Conservation (phyloP, 2,329 filamentous ascomycete genomes). For the Capronia americana region DNA sequence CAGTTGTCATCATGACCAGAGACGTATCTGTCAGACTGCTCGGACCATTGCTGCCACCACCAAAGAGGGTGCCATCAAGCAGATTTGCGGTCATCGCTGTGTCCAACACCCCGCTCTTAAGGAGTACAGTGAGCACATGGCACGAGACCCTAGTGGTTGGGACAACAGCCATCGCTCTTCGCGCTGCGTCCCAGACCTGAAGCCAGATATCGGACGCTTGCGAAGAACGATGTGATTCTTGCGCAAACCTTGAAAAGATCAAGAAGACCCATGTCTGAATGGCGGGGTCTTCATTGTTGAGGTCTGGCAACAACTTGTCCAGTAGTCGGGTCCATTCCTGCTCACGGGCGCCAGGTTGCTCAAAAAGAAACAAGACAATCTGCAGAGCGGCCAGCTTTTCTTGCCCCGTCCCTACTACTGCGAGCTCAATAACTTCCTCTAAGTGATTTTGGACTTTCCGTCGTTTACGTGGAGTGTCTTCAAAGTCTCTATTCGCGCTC, state of each 20-base stretch:
- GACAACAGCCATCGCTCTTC: constrained; percentile 25
- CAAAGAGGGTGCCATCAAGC: constrained; percentile 31
- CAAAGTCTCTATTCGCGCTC: not conserved
- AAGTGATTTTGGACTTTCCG: constrained; percentile 26
- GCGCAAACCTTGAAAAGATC: constrained; percentile 24
- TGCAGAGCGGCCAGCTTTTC: constrained; percentile 32
- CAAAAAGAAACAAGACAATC: constrained; percentile 32
- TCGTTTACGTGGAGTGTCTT: constrained; percentile 32
- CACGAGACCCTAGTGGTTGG: constrained; percentile 32
- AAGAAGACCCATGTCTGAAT: constrained; percentile 33
- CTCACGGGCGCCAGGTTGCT: constrained; percentile 21
- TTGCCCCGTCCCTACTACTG: constrained; percentile 20
- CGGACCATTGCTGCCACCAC: constrained; percentile 80
- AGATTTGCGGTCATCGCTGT: constrained; percentile 16
- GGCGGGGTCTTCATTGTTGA: constrained; percentile 27
- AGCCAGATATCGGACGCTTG: constrained; percentile 24
- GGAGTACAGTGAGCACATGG: constrained; percentile 28
- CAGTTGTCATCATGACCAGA: constrained; percentile 71
- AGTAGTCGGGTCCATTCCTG: constrained; percentile 14
- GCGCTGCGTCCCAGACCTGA: constrained; percentile 32
- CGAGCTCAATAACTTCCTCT: constrained; percentile 25
- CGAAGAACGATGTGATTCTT: not conserved
- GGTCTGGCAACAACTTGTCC: constrained; percentile 16
- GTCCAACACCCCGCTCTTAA: constrained; percentile 22
- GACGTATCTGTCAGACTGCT: constrained; percentile 79